phyloP scores from a whole-genome alignment of 768 basidiomycete genomes.

The Leccinum broughii region DNA sequence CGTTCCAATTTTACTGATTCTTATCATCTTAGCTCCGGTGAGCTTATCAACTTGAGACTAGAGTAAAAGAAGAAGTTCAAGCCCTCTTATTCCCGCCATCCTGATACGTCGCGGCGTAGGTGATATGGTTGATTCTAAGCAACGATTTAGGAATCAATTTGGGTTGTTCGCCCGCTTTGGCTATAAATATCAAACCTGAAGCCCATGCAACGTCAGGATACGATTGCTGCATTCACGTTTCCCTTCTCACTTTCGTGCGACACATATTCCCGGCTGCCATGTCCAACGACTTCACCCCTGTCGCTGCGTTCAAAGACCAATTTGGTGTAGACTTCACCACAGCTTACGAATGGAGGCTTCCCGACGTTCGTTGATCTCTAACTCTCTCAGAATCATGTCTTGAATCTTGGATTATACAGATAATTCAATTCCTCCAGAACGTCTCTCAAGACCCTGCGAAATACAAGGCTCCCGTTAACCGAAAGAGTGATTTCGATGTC shows the following conservation, averaged over 20 bases:
- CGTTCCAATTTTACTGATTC: background rate
- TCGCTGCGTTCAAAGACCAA: background rate
- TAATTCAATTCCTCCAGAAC: background rate
- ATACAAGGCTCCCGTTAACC: background rate
- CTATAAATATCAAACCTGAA: background rate
- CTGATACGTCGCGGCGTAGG: background rate
- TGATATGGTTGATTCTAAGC: background rate
- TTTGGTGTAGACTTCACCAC: background rate
- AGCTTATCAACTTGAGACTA: background rate
- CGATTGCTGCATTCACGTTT: background rate
- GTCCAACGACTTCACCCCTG: background rate
- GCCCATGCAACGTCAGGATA: background rate
- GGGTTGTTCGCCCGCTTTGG: background rate
- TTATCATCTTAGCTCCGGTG: background rate
- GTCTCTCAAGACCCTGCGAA: background rate
- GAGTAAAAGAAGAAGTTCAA: background rate
- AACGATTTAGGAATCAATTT: background rate
- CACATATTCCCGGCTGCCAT: background rate
- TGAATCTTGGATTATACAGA: background rate
- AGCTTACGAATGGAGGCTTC: background rate
- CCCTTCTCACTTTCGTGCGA: background rate
- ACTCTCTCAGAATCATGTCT: background rate
- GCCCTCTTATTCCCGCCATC: background rate
- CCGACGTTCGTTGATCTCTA: background rate
- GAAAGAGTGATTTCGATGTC: background rate